Evolutionary conservation across 2,329 filamentous ascomycete genomes (phyloP).

Genomic region (Plectosphaerella cucumerina): DNA sequence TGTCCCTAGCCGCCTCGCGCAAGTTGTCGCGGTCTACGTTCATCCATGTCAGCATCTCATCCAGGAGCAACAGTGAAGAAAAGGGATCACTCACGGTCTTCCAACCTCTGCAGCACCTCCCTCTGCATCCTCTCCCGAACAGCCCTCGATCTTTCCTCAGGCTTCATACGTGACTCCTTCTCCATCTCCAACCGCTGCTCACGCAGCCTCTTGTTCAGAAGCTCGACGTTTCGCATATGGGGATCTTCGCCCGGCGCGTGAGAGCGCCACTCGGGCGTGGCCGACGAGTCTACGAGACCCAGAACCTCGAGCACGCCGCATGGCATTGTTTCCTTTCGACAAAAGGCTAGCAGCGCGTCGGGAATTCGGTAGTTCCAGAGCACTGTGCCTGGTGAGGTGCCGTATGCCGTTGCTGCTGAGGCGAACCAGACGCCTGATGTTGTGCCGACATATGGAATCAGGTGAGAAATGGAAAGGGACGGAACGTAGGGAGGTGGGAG

Average conservation of each 20-base stretch:
- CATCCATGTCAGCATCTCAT: background rate
- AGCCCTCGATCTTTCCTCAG: constrained; percentile 35
- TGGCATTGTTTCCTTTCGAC: constrained; percentile 48
- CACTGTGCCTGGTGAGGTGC: constrained; percentile 48
- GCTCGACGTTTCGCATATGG: constrained; percentile 29
- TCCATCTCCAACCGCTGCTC: constrained; percentile 37
- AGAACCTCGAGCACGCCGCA: constrained; percentile 57
- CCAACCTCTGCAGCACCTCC: constrained; percentile 38
- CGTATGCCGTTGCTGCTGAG: constrained; percentile 50
- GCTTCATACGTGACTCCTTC: constrained; percentile 39
- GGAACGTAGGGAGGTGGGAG: constrained; percentile 22
- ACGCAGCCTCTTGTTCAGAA: constrained; percentile 25
- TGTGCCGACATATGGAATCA: constrained; percentile 28
- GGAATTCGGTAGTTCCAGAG: constrained; percentile 60
- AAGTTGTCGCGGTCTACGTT: constrained; percentile 35
- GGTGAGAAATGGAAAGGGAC: constrained; percentile 42
- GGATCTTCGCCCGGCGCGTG: constrained; percentile 34
- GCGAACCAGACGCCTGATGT: constrained; percentile 52
- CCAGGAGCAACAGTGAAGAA: background rate
- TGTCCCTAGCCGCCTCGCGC: constrained; percentile 34
- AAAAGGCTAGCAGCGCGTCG: constrained; percentile 43
- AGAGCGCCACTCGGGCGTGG: constrained; percentile 48
- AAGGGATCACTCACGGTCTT: constrained; percentile 36
- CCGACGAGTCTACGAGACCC: constrained; percentile 40
- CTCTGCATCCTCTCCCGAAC: constrained; percentile 32